phyloP scores from a whole-genome alignment of 169 alveolate species.

The Plasmodium adleri region DNA sequence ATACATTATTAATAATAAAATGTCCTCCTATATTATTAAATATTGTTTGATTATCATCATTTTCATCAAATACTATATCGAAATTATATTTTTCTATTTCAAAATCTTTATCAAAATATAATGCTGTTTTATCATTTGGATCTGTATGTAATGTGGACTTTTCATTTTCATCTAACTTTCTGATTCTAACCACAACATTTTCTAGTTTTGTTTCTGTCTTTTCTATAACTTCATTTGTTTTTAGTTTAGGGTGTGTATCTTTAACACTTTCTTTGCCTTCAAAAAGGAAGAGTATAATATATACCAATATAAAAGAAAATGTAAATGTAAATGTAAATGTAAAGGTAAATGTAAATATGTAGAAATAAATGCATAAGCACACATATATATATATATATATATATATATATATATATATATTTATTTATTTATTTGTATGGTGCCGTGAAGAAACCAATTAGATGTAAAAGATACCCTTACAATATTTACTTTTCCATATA shows the following conservation, averaged over 20 bases:
- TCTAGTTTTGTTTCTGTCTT: slow-evolving; percentile 13
- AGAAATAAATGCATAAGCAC: not conserved
- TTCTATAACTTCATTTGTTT: not conserved
- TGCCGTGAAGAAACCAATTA: too few relatives aligned
- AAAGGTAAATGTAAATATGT: not conserved
- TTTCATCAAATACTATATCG: slow-evolving; percentile 46
- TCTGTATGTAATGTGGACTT: slow-evolving; percentile 44
- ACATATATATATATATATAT: slow-evolving; percentile 1
- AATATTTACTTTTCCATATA: too few relatives aligned
- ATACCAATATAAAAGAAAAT: not conserved
- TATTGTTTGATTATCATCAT: slow-evolving; percentile 34
- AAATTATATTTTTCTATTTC: slow-evolving; percentile 50
- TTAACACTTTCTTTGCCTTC: slow-evolving; percentile 12
- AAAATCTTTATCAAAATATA: slow-evolving; percentile 59
- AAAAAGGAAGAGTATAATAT: not conserved
- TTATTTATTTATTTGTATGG: too few relatives aligned
- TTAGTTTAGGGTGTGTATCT: not conserved
- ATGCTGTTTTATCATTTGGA: slow-evolving; percentile 42
- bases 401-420: not conserved
- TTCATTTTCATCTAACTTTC: slow-evolving; percentile 49
- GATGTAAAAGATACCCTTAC: too few relatives aligned
- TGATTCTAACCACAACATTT: slow-evolving; percentile 57
- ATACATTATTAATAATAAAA: slow-evolving; percentile 32
- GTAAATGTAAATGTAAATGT: not conserved
- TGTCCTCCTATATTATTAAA: slow-evolving; percentile 67